phyloP scores from a whole-genome alignment of 768 basidiomycete species.

The Russula earlei region DNA sequence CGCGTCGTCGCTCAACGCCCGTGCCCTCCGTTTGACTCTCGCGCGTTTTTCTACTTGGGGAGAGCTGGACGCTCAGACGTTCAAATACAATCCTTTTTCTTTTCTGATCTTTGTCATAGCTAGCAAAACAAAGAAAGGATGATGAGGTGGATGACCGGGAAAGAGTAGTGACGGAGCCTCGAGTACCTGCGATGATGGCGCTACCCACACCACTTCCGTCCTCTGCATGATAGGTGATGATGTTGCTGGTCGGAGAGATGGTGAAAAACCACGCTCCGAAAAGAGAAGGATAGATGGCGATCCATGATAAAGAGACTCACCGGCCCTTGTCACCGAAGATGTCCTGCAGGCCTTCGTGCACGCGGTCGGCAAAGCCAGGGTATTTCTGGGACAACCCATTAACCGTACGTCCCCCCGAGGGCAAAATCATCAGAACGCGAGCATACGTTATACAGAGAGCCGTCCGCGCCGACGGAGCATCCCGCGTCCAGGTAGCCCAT shows the following conservation, averaged over 20 bases:
- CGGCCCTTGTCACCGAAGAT: conserved; percentile 95
- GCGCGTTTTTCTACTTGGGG: too few relatives aligned
- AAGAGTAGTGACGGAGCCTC: background rate
- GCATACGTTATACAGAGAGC: conserved; percentile 89
- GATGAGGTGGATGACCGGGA: too few relatives aligned
- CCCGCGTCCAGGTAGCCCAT: conserved; percentile 90
- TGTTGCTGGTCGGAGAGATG: conserved; percentile 36
- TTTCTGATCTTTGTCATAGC: conserved; percentile 87
- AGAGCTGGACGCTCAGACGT: conserved; percentile 26
- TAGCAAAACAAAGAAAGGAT: conserved; percentile 23
- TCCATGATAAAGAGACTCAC: conserved; percentile 35
- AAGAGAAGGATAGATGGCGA: background rate
- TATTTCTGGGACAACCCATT: conserved; percentile 70
- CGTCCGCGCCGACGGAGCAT: conserved; percentile 85
- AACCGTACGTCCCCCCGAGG: background rate
- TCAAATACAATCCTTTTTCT: conserved; percentile 47
- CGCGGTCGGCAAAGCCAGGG: conserved; percentile 86
- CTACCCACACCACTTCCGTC: conserved; percentile 93
- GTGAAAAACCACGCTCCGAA: background rate
- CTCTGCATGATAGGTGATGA: conserved; percentile 76
- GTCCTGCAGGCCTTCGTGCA: conserved; percentile 87
- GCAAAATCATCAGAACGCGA: conserved; percentile 8
- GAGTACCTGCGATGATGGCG: conserved; percentile 83
- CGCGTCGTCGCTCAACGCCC: too few relatives aligned
- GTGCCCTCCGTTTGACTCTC: too few relatives aligned